Base-by-base conservation (phyloP, 2,329 filamentous ascomycete genomes). In the Pestalotiopsis sp. region DNA sequence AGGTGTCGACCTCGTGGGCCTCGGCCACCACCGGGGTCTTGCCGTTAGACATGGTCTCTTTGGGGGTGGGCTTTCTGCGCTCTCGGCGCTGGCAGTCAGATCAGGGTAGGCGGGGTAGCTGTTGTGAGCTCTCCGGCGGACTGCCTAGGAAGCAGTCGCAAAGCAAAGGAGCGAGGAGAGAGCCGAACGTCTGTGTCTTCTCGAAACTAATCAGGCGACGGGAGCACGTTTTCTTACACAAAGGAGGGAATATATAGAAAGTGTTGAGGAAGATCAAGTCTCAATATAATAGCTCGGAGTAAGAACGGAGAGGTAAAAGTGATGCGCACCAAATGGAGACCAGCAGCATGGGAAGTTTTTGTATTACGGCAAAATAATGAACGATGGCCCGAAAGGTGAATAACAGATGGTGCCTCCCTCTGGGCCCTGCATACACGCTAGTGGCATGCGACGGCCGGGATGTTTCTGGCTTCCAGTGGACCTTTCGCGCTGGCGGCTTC, bases 1-100 rank as follows among this genome's bases (percentile, higher is more conserved):
- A 94, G 23, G 92, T 94, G 81, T 93, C 90, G 74, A 94, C 91
- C 78, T 90, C 83, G 81, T 94, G 92, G 77, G 92, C 91, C 85
- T 94, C 92, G 71, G 86, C 85, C 76, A 94, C 92, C 76, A 92
- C 90, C 62, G 86, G 87, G 74, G 75, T 77, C 79, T 84, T 86
- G 76, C 81, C 80, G 71, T 81, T 81, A 76, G 82, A 82, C 86
- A 88, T 88, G 70, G 23, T 52, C 20, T 20, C 11, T 52, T 49
- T 49, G 13, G 71, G 73, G 76, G 75, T 69, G 73, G 68, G 67
- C 36, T 63, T 41, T 63, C 23, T 65, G 41, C 20, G 45, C 45
- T 17, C 20, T 52, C 45, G 45, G 45, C 45, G 17, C 23, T 71
- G 57, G 66, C 23, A 61, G 68, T 68, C 68, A 67, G 63, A 61